Base-by-base conservation (phyloP, 1,139 yeast genomes). In the Yamadazyma dushanensis region DNA sequence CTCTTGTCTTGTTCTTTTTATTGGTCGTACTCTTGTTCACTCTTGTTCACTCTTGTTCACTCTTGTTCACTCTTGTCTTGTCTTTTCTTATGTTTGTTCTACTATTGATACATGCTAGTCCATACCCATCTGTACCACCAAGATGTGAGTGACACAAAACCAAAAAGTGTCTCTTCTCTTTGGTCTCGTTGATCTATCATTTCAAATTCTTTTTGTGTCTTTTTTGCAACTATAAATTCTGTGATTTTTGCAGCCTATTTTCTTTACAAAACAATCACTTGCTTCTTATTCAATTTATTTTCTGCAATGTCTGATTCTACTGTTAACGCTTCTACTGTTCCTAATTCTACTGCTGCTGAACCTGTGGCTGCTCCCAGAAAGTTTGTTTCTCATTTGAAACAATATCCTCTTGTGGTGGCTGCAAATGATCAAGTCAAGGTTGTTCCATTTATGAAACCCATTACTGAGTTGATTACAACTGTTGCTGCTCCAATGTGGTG, bases 381-480 rank as follows among this genome's bases (percentile, higher is more conserved):
- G 26, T 40, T 44, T 21, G 28, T 40, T 16, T 30, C 28, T n/a
- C 51, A 47, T 32, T 16, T 47, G 38, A 45, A 39, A 32, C 38
- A 44, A 23, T 47, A 47, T 29, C 51, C 51, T 10, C 19, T 46
- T 21, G 43, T 34, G 5, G 41, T 43, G 16, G 32, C 25, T 15
- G 38, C 43, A 13, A 42, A 44, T 34, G 29, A 36, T 20, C 31
- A 35, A 16, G 16, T 43, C 11, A 27, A 24, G 30, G 40, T 38
- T 25, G 13, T 46, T 11, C 48, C 49, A 8, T 38, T 26, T n/a
- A 36, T 40, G 21, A 23, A 39, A 19, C 18, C 35, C 15, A 14
- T 39, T 9, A 13, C 21, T 9, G 25, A 33, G 3, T 18, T 37
- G 13, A 29, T 38, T 3, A 36, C 14, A 16, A 32, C 29, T 28